A percentile compares a stretch with the other conserved stretches of the same genome.
Conservation (phyloP, 225 moss, liverwort and hornwort species). For the Polytrichum commune region DNA sequence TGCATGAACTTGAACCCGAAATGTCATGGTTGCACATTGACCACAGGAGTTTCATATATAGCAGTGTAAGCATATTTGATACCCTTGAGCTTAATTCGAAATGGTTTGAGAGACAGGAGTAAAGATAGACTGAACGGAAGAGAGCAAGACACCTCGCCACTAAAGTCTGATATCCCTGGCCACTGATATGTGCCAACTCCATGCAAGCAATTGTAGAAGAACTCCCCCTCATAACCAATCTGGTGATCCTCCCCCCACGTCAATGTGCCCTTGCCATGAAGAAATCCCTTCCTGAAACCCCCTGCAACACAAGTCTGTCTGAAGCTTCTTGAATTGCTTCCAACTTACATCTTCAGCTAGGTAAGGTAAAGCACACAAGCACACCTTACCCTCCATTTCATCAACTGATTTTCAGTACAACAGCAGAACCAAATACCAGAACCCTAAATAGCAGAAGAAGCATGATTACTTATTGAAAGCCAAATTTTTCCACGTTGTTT, state of each 20-base stretch:
- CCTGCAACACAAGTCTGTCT: conserved; percentile 1
- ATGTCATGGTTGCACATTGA: neutral
- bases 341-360: too few species aligned
- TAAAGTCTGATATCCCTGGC: neutral
- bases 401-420: neutral
- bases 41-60: neutral
- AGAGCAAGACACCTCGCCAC: neutral
- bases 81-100: neutral
- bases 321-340: too few species aligned
- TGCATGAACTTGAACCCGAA: neutral
- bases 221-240: conserved; percentile 1
- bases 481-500: neutral
- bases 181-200: conserved; percentile 4
- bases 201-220: conserved; percentile 10
- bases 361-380: too few species aligned
- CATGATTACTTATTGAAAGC: neutral
- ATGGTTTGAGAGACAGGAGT: too few species aligned
- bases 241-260: neutral
- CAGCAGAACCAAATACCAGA: neutral
- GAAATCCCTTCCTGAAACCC: conserved; percentile 3
- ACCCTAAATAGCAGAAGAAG: neutral
- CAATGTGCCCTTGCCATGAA: conserved; percentile 7
- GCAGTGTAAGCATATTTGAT: neutral
- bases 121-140: too few species aligned
- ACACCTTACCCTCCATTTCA: too few species aligned